phyloP scores from a whole-genome alignment of 2,329 filamentous ascomycete species.

The Pseudogymnoascus sp. region DNA sequence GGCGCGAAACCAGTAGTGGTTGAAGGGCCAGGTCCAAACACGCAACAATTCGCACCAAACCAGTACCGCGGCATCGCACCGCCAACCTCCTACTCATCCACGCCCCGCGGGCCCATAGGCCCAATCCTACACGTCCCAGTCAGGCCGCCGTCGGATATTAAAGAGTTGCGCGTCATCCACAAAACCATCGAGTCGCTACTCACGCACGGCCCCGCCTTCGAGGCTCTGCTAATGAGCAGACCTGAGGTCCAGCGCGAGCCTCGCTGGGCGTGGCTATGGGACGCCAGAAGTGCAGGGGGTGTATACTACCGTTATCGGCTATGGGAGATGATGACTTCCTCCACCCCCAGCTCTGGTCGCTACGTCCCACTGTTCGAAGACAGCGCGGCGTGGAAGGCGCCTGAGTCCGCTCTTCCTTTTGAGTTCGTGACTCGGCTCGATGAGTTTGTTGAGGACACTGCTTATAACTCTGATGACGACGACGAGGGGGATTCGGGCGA shows the following conservation, averaged over 20 bases:
- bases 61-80: slow-evolving; percentile 64
- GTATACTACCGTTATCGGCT: slow-evolving; percentile 90
- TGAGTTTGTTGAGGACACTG: slow-evolving; percentile 73
- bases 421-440: slow-evolving; percentile 71
- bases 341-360: slow-evolving; percentile 41
- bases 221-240: slow-evolving; percentile 83
- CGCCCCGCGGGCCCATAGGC: slow-evolving; percentile 27
- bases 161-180: slow-evolving; percentile 75
- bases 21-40: slow-evolving; percentile 36
- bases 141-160: slow-evolving; percentile 66
- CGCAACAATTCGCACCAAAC: slow-evolving; percentile 32
- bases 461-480: slow-evolving; percentile 79
- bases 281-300: slow-evolving; percentile 67
- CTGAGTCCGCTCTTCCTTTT: slow-evolving; percentile 64
- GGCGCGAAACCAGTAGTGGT: slow-evolving; percentile 58
- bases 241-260: slow-evolving; percentile 77
- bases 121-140: slow-evolving; percentile 60
- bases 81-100: slow-evolving; percentile 57
- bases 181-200: slow-evolving; percentile 75
- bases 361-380: slow-evolving; percentile 66
- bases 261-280: slow-evolving; percentile 91
- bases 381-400: slow-evolving; percentile 67
- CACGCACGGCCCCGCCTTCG: slow-evolving; percentile 75
- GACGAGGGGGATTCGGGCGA: slow-evolving; percentile 59
- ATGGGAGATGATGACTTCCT: slow-evolving; percentile 75